Conservation (phyloP, 2,329 filamentous ascomycete genomes). For the Penicillium sp. region DNA sequence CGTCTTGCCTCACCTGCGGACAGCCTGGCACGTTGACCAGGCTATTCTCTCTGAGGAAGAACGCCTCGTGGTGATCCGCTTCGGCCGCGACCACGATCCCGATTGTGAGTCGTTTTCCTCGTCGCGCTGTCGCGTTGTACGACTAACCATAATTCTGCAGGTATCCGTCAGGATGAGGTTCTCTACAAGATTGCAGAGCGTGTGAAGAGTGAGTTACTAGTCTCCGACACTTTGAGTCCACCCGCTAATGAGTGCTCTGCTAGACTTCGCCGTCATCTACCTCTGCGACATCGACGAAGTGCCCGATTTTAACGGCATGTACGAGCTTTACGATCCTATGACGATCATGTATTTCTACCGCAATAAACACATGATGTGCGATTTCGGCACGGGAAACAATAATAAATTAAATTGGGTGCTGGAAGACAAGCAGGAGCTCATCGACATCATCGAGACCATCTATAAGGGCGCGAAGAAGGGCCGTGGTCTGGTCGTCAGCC, state of each 20-base stretch:
- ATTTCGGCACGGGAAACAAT: conserved; percentile 97
- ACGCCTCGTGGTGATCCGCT: conserved; percentile 77
- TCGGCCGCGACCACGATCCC: conserved; percentile 80
- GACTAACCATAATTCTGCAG: conserved; percentile 23
- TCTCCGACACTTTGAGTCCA: conserved; percentile 47
- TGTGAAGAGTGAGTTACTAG: conserved; percentile 63
- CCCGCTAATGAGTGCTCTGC: conserved; percentile 3
- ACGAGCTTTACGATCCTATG: conserved; percentile 81
- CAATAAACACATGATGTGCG: conserved; percentile 92
- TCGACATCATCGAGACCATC: conserved; percentile 97
- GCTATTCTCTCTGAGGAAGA: conserved; percentile 90
- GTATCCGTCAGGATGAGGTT: conserved; percentile 84
- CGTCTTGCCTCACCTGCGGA: conserved; percentile 83
- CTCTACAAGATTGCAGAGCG: conserved; percentile 91
- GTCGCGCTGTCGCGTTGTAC: background rate
- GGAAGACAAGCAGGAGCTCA: conserved; percentile 96
- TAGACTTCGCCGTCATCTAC: conserved; percentile 64
- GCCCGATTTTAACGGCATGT: conserved; percentile 95
- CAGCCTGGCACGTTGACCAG: conserved; percentile 98
- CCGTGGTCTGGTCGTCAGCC: conserved; percentile 90
- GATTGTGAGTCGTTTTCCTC: conserved; percentile 52
- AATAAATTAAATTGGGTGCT: conserved; percentile 97
- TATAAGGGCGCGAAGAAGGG: conserved; percentile 99
- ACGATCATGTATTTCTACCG: conserved; percentile 72
- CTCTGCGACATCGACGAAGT: conserved; percentile 90